A percentile compares a stretch with the other conserved stretches of the same genome.
Conservation (phyloP, 2,329 filamentous ascomycete genomes). For the Phoma sp. region DNA sequence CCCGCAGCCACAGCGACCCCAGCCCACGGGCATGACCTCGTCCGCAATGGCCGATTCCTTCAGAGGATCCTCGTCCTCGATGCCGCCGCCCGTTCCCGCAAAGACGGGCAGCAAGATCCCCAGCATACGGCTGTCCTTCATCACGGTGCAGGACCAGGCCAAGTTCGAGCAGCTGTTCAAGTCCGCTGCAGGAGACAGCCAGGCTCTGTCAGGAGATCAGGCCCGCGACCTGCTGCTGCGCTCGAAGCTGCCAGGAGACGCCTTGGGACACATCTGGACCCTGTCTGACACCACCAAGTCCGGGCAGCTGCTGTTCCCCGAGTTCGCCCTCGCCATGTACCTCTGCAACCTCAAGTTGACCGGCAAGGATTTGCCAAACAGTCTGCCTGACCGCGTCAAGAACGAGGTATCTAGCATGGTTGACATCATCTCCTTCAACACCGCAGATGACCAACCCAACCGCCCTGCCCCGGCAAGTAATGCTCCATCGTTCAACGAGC, state of each 20-base stretch:
- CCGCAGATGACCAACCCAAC: conserved; percentile 72
- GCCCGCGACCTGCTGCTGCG: conserved; percentile 87
- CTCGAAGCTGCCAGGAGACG: conserved; percentile 85
- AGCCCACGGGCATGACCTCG: conserved; percentile 67
- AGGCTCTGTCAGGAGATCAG: conserved; percentile 89
- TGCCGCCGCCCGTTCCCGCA: conserved; percentile 68
- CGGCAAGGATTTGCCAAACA: conserved; percentile 77
- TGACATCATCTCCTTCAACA: conserved; percentile 95
- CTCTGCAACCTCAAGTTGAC: conserved; percentile 93
- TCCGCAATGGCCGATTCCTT: conserved; percentile 70
- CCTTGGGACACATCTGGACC: conserved; percentile 93
- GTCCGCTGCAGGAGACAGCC: conserved; percentile 83
- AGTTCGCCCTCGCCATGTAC: conserved; percentile 98
- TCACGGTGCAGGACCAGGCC: conserved; percentile 90
- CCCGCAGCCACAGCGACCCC: conserved; percentile 55
- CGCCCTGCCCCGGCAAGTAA: conserved; percentile 65
- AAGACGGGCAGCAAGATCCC: conserved; percentile 79
- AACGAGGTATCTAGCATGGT: conserved; percentile 99
- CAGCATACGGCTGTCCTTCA: conserved; percentile 92
- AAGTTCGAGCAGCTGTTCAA: conserved; percentile 99
- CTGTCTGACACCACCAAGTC: conserved; percentile 95
- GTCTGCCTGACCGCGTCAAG: conserved; percentile 82
- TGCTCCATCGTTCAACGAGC: conserved; percentile 72
- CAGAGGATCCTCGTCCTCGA: conserved; percentile 47
- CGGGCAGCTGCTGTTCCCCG: conserved; percentile 93